These are phyloP conservation scores for Colletotrichum siamense DNA, from an alignment of 2,329 filamentous ascomycete species.

Conservation along the genomic window DNA sequence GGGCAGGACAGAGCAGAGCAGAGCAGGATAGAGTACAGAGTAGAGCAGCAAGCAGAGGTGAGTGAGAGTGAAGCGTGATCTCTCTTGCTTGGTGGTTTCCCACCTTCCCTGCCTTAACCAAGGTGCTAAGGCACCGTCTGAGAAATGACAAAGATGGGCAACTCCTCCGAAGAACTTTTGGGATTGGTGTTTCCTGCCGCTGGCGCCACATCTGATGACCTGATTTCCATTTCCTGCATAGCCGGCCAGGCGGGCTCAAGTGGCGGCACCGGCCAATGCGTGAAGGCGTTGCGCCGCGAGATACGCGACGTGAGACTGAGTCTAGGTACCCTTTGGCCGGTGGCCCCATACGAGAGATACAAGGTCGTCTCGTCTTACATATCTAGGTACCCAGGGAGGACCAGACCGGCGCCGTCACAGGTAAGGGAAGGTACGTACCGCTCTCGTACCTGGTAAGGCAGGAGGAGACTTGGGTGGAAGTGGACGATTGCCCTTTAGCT, in stretches of 20 bases:
- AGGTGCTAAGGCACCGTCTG: not conserved
- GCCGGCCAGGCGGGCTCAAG: not conserved
- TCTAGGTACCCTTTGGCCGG: not conserved
- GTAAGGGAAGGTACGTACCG: not conserved
- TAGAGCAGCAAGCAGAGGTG: not conserved
- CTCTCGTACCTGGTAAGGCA: not conserved
- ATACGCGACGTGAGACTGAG: not conserved
- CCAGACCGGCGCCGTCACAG: not conserved
- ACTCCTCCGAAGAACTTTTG: not conserved
- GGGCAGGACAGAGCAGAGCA: not conserved
- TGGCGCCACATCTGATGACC: constrained; percentile 16
- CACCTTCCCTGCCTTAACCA: not conserved
- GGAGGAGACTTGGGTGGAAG: not conserved
- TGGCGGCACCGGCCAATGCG: not conserved
- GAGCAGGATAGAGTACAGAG: not conserved
- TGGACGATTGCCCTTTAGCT: not conserved
- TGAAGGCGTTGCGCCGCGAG: not conserved
- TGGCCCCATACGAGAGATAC: not conserved
- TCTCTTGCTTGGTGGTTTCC: not conserved
- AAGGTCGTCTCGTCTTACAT: not conserved
- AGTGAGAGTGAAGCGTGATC: not conserved
- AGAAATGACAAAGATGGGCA: not conserved
- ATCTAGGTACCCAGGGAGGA: not conserved
- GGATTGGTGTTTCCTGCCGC: not conserved
- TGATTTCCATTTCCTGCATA: constrained; percentile 10